phyloP scores from a whole-genome alignment of 148 eudicot species.

The Rhododendron simsii region DNA sequence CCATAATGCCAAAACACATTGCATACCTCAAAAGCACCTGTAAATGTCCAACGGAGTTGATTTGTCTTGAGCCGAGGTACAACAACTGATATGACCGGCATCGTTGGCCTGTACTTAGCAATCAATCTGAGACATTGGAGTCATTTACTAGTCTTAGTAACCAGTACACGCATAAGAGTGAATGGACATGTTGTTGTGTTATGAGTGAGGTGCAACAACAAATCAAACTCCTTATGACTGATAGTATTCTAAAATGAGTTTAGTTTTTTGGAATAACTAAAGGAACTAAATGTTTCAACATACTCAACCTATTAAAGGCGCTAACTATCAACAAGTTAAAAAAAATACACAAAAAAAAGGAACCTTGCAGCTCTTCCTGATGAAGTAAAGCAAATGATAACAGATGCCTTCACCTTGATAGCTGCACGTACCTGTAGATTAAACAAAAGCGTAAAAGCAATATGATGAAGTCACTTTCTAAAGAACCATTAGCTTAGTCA shows the following conservation, averaged over 20 bases:
- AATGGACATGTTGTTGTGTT: neutral
- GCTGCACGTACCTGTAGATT: conserved; percentile 80
- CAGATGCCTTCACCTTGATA: conserved; percentile 92
- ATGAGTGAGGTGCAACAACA: neutral
- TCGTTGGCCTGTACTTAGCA: conserved; percentile 82
- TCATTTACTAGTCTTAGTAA: neutral
- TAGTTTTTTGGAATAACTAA: neutral
- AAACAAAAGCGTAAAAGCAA: neutral
- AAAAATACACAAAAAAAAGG: neutral
- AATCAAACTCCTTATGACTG: neutral
- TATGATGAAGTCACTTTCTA: neutral
- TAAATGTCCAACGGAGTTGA: conserved; percentile 80
- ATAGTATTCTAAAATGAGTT: neutral
- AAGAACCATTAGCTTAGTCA: neutral
- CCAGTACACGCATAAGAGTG: neutral
- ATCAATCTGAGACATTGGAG: conserved; percentile 44
- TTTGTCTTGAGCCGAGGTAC: conserved; percentile 80
- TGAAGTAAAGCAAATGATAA: conserved; percentile 92
- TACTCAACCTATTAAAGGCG: neutral
- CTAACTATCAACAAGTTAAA: neutral
- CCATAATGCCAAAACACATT: neutral
- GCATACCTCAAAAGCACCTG: conserved; percentile 92
- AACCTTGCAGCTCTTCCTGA: conserved; percentile 97
- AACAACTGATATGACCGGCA: conserved; percentile 76
- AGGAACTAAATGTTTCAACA: neutral